Conservation (phyloP, 495 filamentous ascomycete genomes). For the Hyaloscypha variabilis region DNA sequence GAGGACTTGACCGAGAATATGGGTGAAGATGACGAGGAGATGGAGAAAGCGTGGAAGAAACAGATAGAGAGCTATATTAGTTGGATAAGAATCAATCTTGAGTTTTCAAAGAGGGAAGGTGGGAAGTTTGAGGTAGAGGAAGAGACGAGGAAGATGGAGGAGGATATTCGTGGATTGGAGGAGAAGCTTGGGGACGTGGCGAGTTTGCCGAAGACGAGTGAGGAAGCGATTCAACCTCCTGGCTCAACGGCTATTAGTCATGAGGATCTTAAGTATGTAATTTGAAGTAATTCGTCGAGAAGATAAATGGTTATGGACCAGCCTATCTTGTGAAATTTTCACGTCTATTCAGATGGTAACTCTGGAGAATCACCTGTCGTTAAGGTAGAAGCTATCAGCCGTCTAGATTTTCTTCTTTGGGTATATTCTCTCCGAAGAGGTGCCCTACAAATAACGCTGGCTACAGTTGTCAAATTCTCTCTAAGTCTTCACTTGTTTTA, state of each 20-base stretch:
- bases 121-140: conserved; percentile 3
- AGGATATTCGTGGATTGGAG: not conserved
- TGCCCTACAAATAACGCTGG: too few relatives aligned
- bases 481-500: too few relatives aligned
- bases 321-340: too few relatives aligned
- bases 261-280: not conserved
- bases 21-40: not conserved
- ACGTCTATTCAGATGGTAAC: too few relatives aligned
- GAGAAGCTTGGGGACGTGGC: conserved; percentile 4
- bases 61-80: conserved; percentile 1
- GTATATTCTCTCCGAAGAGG: too few relatives aligned
- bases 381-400: too few relatives aligned
- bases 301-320: too few relatives aligned
- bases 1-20: not conserved
- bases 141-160: conserved; percentile 1
- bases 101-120: not conserved
- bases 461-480: too few relatives aligned
- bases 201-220: conserved; percentile 3
- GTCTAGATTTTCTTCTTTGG: too few relatives aligned
- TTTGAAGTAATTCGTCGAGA: too few relatives aligned
- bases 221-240: not conserved
- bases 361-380: too few relatives aligned
- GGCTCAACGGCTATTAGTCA: not conserved
- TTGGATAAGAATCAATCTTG: not conserved
- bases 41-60: conserved; percentile 11